Percentiles rank a stretch among this genome's conserved stretches.
phyloP scores from a whole-genome alignment of 805 yeast species.

The Wickerhamomyces chambardii region DNA sequence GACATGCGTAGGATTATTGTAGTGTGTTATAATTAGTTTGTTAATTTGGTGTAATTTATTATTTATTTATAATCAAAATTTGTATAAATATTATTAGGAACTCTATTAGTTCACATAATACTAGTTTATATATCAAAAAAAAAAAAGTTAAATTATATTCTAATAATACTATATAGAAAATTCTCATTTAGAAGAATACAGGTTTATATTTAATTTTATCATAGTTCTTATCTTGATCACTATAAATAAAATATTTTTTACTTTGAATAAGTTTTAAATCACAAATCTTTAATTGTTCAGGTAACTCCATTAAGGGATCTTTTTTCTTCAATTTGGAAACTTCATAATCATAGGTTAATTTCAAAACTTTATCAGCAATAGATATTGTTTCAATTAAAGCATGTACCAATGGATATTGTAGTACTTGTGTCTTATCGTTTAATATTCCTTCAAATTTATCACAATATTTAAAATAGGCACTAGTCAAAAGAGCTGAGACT shows the following conservation, averaged over 20 bases:
- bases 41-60: too few species aligned
- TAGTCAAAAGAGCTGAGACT: constrained; percentile 52
- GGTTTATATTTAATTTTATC: too few species aligned
- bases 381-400: constrained; percentile 32
- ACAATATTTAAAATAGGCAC: constrained; percentile 28
- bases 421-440: constrained; percentile 2
- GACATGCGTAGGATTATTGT: too few species aligned
- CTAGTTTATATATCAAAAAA: too few species aligned
- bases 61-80: too few species aligned
- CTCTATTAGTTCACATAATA: too few species aligned
- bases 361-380: constrained; percentile 31
- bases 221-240: too few species aligned
- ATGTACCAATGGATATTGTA: constrained; percentile 12
- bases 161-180: too few species aligned
- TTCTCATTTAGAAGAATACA: too few species aligned
- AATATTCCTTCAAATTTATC: constrained; percentile 4
- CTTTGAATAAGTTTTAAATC: constrained; percentile 36
- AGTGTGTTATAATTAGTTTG: too few species aligned
- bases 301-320: constrained; percentile 13
- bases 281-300: constrained; percentile 20
- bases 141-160: too few species aligned
- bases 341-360: constrained; percentile 25
- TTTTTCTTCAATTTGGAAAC: constrained; percentile 3
- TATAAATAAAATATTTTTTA: constrained; percentile 18
- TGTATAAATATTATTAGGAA: too few species aligned